phyloP scores from a whole-genome alignment of 352 stramenopile genomes.

The Phytophthora ohioensis region DNA sequence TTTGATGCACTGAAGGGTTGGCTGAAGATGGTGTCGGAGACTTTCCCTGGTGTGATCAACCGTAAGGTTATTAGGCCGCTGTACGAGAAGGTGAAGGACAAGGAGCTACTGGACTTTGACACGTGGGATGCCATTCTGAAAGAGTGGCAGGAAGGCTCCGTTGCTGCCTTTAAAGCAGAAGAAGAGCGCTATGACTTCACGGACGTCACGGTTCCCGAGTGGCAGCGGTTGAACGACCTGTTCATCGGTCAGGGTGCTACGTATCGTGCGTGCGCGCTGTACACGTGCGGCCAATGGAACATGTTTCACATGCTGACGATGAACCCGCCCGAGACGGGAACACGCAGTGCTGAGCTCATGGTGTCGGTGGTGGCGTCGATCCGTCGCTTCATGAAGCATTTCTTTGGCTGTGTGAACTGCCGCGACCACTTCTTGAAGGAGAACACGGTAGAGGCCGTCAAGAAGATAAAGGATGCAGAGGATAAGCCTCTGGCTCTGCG shows the following conservation, averaged over 20 bases:
- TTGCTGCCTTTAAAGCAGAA: conserved; percentile 62
- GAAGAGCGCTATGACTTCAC: conserved; percentile 66
- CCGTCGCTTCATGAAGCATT: conserved; percentile 87
- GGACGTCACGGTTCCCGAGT: conserved; percentile 59
- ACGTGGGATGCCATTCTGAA: conserved; percentile 71
- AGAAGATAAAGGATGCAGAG: conserved; percentile 65
- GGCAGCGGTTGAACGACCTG: conserved; percentile 69
- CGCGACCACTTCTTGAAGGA: conserved; percentile 82
- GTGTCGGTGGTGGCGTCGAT: conserved; percentile 79
- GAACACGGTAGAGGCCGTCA: conserved; percentile 76
- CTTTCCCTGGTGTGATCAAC: conserved; percentile 80
- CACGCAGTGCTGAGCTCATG: conserved; percentile 58
- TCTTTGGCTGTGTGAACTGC: conserved; percentile 84
- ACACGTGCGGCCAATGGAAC: conserved; percentile 88
- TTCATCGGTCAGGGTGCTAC: conserved; percentile 71
- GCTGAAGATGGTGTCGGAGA: conserved; percentile 76
- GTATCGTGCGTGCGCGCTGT: conserved; percentile 78
- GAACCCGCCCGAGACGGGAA: conserved; percentile 56
- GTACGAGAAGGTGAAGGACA: conserved; percentile 53
- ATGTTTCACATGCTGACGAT: conserved; percentile 91
- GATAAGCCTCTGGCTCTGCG: conserved; percentile 76
- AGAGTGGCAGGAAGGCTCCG: conserved; percentile 64
- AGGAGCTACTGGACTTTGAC: conserved; percentile 77
- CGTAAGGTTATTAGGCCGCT: conserved; percentile 69
- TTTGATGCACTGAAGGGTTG: conserved; percentile 82